phyloP scores from a whole-genome alignment of 768 basidiomycete species.

The Russula griseocarnosa region DNA sequence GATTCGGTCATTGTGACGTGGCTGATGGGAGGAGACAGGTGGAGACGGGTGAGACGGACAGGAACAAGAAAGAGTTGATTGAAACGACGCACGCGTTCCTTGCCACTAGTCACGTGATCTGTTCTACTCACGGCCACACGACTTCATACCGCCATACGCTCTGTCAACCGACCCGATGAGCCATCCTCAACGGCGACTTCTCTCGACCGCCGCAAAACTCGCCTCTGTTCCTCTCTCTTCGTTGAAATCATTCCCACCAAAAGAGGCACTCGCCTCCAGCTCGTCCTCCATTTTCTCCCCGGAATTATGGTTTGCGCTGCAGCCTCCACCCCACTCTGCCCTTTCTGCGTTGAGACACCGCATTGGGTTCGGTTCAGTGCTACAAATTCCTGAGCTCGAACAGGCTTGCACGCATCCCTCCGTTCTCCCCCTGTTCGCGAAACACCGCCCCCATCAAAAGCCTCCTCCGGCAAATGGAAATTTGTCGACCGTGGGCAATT shows the following conservation, averaged over 20 bases:
- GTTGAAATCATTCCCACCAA: conserved; percentile 57
- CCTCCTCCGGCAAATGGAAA: conserved; percentile 66
- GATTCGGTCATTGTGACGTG: conserved; percentile 19
- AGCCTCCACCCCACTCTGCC: conserved; percentile 67
- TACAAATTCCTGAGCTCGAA: conserved; percentile 50
- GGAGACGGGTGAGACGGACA: background rate
- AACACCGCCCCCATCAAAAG: conserved; percentile 53
- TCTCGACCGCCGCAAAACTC: conserved; percentile 45
- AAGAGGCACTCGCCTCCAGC: conserved; percentile 41
- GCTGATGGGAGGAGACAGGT: too few species aligned
- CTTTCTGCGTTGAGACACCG: conserved; percentile 74
- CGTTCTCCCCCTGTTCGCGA: conserved; percentile 51
- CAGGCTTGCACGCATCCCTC: conserved; percentile 82
- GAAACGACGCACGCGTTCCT: background rate
- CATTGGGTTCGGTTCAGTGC: conserved; percentile 61
- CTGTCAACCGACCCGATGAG: conserved; percentile 42
- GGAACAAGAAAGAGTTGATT: background rate
- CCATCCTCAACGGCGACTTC: conserved; percentile 55
- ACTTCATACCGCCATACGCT: background rate
- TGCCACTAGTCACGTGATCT: background rate
- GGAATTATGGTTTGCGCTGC: conserved; percentile 64
- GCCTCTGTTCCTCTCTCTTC: conserved; percentile 54
- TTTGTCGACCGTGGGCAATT: conserved; percentile 74
- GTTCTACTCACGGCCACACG: background rate
- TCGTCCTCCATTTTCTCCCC: conserved; percentile 47